These are phyloP conservation scores for Evernia prunastri DNA, from an alignment of 495 filamentous ascomycete genomes.

Conservation along the genomic window DNA sequence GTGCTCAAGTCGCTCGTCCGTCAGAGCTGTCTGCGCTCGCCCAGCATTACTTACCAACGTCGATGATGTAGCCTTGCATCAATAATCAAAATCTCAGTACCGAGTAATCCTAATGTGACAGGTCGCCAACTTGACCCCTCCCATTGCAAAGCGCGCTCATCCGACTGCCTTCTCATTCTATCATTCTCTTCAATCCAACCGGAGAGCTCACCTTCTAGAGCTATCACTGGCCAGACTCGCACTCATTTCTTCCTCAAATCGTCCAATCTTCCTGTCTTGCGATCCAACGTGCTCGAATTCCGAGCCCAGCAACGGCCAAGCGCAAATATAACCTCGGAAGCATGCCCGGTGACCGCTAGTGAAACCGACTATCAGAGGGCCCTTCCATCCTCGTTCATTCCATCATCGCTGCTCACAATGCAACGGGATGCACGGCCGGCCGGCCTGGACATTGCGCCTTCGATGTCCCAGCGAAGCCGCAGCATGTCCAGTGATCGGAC, in stretches of 20 bases:
- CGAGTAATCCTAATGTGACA: not conserved
- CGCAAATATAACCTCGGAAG: slow-evolving; percentile 25
- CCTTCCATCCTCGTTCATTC: not conserved
- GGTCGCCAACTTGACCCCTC: not conserved
- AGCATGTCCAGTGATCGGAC: slow-evolving; percentile 30
- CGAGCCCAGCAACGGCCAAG: not conserved
- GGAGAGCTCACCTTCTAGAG: not conserved
- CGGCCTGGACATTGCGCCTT: slow-evolving; percentile 16
- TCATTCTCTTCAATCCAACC: not conserved
- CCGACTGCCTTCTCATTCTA: not conserved
- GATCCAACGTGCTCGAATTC: not conserved
- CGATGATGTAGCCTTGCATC: not conserved
- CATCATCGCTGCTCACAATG: slow-evolving; percentile 8
- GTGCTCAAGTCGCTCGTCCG: not conserved
- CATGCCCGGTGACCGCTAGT: not conserved
- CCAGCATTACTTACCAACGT: not conserved
- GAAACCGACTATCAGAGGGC: not conserved
- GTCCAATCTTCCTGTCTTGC: not conserved
- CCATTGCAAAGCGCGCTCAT: not conserved
- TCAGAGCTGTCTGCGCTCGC: not conserved
- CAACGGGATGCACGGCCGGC: slow-evolving; percentile 18
- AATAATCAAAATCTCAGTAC: not conserved
- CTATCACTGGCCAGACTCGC: not conserved
- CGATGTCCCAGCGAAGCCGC: slow-evolving; percentile 16
- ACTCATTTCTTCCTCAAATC: not conserved